Base-by-base conservation (phyloP, 257 asterid genomes). In the Lycium barbarum region DNA sequence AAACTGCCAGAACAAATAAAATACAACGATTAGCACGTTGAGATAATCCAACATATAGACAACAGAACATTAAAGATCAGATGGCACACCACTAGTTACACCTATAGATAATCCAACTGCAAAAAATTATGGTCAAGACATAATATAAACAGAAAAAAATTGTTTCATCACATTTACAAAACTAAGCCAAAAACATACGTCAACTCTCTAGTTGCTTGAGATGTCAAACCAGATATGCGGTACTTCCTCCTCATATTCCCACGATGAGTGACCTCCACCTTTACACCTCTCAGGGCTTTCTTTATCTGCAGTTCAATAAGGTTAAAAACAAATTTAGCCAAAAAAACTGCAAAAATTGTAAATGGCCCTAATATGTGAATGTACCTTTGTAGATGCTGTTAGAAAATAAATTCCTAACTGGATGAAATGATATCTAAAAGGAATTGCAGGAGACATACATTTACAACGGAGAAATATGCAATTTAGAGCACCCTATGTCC, bases 181-280 rank as follows among this genome's bases (percentile, higher is more conserved):
- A 26, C 15, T 26, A 26, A 14, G 14, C 1, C 12, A 76, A 53
- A 76, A 8, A 76, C 97, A 91, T 88, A 96, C 99, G 95, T 93
- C 45, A 96, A 91, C 80, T 96, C 98, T 22, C 98, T 90, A 9
- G 99, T 96, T 58, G 97, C 95, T 86, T 93, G 99, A 1, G 98
- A 89, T 14, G 98, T 96, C 91, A 96, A 88, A 72, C 98, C 98
- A 89, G 96, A 91, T 68, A 96, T 95, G 58, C 99, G 95, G 68
- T 96, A 96, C 79, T 93, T 96, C 87, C 99, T 89, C n/a, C 98
- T 94, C 98, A 96, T 95, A 88, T 96, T 95, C 14, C 99, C 98
- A 13, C 99, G 92, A 84, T 96, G 99, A 38, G 99, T 96, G 73
- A 96, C 99, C 88, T 96, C 98, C 63, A 96, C 98, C 88, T 92